These are phyloP conservation scores for Pseudomicrostroma phylloplanum DNA, from an alignment of 1,284 basidiomycete species.

Conservation along the genomic window DNA sequence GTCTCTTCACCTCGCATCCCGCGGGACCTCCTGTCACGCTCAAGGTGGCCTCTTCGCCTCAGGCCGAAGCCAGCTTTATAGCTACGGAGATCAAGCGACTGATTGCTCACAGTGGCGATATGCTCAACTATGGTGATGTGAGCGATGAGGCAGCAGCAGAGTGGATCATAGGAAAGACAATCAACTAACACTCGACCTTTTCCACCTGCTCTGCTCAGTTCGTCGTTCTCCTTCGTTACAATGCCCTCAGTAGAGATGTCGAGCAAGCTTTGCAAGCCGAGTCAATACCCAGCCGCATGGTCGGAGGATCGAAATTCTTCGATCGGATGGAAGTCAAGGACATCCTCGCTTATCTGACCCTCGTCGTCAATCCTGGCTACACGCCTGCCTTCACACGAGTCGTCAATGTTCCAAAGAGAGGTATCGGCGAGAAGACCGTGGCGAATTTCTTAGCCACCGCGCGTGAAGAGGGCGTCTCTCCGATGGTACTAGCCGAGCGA, in stretches of 20 bases:
- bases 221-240: constrained; percentile 65
- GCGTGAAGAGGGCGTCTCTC: constrained; percentile 57
- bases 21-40: constrained; percentile 56
- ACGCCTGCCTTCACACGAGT: constrained; percentile 65
- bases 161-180: too few species aligned
- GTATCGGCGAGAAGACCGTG: constrained; percentile 76
- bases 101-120: constrained; percentile 66
- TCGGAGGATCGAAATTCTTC: constrained; percentile 76
- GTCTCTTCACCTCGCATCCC: constrained; percentile 68
- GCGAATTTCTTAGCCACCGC: constrained; percentile 61
- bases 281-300: constrained; percentile 68
- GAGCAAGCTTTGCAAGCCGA: constrained; percentile 72
- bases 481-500: constrained; percentile 57
- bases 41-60: constrained; percentile 20
- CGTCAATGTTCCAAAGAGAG: constrained; percentile 68
- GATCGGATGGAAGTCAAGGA: constrained; percentile 74
- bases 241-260: constrained; percentile 70
- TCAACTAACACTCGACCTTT: neutral
- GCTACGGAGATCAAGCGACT: constrained; percentile 73
- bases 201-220: constrained; percentile 27
- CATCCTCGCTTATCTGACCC: constrained; percentile 65
- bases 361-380: constrained; percentile 75
- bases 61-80: constrained; percentile 53
- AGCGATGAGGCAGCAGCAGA: constrained; percentile 40
- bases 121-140: constrained; percentile 69